A percentile compares a stretch with the other conserved stretches of the same genome.
Evolutionary conservation across 1,284 basidiomycete genomes (phyloP).

Genomic region (Takashimella tepidaria): DNA sequence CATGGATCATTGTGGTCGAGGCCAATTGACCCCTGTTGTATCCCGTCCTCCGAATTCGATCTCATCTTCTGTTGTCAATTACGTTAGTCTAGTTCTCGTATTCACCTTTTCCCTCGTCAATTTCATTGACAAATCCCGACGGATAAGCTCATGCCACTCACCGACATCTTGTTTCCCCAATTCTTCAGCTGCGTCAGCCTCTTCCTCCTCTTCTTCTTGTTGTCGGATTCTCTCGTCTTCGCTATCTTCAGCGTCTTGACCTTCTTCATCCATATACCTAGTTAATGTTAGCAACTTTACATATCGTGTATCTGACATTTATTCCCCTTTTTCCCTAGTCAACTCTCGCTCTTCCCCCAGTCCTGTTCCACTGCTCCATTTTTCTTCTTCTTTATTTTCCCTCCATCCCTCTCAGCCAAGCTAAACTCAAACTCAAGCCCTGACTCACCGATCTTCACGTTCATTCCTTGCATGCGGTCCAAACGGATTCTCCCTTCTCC

Average conservation of each 20-base stretch:
- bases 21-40: constrained; percentile 20
- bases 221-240: constrained; percentile 54
- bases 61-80: too few species aligned
- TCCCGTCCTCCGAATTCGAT: constrained; percentile 12
- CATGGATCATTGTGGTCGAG: constrained; percentile 14
- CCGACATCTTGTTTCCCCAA: constrained; percentile 23
- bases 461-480: constrained; percentile 45
- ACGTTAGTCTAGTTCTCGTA: too few species aligned
- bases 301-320: constrained; percentile 38
- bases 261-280: constrained; percentile 10
- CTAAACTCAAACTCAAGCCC: too few species aligned
- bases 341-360: constrained; percentile 51
- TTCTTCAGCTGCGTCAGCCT: constrained; percentile 46
- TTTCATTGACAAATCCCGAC: too few species aligned
- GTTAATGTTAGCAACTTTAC: neutral
- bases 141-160: neutral
- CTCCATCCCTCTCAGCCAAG: constrained; percentile 56
- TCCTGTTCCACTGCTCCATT: constrained; percentile 47
- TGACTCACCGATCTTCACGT: constrained; percentile 42
- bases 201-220: constrained; percentile 48
- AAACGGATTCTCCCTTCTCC: constrained; percentile 39
- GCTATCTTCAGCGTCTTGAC: constrained; percentile 52
- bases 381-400: constrained; percentile 46
- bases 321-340: constrained; percentile 47
- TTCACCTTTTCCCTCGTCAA: too few species aligned